Evolutionary conservation across 768 basidiomycete species (phyloP).

Genomic region (Ramaria sp.): DNA sequence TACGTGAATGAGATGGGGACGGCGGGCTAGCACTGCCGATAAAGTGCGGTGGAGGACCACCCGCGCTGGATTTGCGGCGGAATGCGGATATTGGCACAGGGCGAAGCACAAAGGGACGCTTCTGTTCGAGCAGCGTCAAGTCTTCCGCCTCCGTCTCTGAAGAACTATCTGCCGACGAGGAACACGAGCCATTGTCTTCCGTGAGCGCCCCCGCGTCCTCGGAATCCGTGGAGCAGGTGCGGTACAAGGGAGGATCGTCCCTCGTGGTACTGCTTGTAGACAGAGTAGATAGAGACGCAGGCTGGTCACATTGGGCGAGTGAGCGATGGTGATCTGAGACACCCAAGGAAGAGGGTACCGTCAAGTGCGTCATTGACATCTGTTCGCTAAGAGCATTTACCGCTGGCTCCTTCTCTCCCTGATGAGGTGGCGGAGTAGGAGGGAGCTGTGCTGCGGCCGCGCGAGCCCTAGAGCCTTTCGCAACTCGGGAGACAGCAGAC

Average conservation of each 20-base stretch:
- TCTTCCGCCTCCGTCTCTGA: slow-evolving; percentile 10
- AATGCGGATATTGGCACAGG: slow-evolving; percentile 33
- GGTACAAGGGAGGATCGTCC: slow-evolving; percentile 20
- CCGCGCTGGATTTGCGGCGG: slow-evolving; percentile 4
- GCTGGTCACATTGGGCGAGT: not conserved
- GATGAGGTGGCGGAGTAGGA: slow-evolving; percentile 31
- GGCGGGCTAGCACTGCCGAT: not conserved
- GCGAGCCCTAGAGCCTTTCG: slow-evolving; percentile 43
- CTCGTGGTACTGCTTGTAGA: not conserved
- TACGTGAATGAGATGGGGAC: not conserved
- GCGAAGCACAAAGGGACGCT: slow-evolving; percentile 37
- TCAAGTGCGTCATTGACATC: not conserved
- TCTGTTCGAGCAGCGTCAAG: slow-evolving; percentile 18
- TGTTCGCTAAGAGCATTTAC: not conserved
- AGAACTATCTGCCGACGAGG: not conserved
- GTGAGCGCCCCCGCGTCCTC: not conserved
- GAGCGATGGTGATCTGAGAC: not conserved
- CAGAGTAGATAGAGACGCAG: not conserved
- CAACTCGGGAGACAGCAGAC: slow-evolving; percentile 43
- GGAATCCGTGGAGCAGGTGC: not conserved
- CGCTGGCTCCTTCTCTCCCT: not conserved
- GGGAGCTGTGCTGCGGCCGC: slow-evolving; percentile 36
- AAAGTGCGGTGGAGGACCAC: not conserved
- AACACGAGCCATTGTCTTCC: slow-evolving; percentile 1
- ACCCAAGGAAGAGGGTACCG: not conserved